Evolutionary conservation across 768 basidiomycete species (phyloP), one percentile per base, ranked within the genome.

Genomic region (Boletus rufocinnamomeus): DNA sequence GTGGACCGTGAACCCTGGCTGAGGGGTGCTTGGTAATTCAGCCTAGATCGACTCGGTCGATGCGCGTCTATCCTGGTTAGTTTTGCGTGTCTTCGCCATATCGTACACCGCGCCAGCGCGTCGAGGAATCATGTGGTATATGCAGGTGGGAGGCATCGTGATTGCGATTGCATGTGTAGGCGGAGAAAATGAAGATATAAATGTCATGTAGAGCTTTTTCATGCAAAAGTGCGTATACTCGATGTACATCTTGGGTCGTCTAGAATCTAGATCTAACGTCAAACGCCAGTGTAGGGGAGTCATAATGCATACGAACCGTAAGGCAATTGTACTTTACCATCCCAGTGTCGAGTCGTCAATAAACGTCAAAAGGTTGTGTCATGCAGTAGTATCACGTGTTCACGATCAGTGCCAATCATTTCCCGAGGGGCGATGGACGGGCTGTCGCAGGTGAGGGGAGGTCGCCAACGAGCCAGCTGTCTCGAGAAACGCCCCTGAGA

Each of bases 41-140:
- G 21, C 46, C 45, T 27, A 2, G 52, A 38, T 35, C 30, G 19
- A 56, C 34, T n/a, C n/a, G 19, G 32, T 50, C 28, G 34, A 25
- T 23, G 63, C 0, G 10, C 0, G 10, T 44, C n/a, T 25, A 49
- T 50, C n/a, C n/a, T 14, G 41, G n/a, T 50, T 8, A 9, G 40
- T 53, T 40, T 9, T 50, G 45, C 19, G n/a, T 49, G 45, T 48
- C 47, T 40, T 59, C 48, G 21, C 48, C 48, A 30, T 70, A 60
- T 72, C 44, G 54, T 71, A 71, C 69, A 71, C 23, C 32, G 59
- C 61, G 58, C 57, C 63, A 44, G 58, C 62, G 60, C 59, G 50
- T 63, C 35, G 4, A 58, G 37, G 40, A 14, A 54, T 35, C 50
- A 28, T 60, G 40, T 38, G 35, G 23, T 50, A 50, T 64, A 35